Evolutionary conservation across 495 filamentous ascomycete genomes (phyloP), one percentile per base, ranked within the genome.

Genomic region (Usnea hakonensis): DNA sequence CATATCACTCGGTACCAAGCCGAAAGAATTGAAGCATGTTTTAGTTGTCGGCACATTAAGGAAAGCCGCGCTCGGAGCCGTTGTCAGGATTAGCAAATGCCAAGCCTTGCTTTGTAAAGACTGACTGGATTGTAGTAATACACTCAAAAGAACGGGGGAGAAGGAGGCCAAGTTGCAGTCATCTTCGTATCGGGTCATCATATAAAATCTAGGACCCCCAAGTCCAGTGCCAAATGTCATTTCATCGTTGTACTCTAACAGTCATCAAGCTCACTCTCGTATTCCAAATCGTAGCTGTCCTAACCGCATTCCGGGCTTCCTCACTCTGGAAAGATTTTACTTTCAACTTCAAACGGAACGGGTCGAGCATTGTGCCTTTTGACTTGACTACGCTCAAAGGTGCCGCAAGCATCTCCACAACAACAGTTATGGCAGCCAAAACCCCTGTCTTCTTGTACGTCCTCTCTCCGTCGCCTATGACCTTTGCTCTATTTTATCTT

Each of bases 401-500:
- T 61, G 33, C 26, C 32, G 19, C 2, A 13, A 21, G 44, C 37
- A 28, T 11, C 23, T 8, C 32, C 33, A 11, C 33, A 16, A 40
- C 16, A 30, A 14, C 4, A 62, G 13, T 21, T 8, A 17, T 26
- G 54, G 58, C 69, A 69, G 61, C 36, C 59, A 71, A 75, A 61
- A 81, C 85, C 10, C 90, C 90, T 0, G 79, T 91, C 48, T 94
- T 92, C 67, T 93, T 92, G 63, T 65, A 33, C 23, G 58, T 61
- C 16, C 1, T 14, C 10, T 28, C 33, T 37, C n/a, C 6, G 9
- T 28, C n/a, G 30, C 37, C 6, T 38, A 17, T 41, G 0, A 10
- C 41, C 0, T 30, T 0, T 14, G 23, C n/a, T 53, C 17, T 8
- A 37, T 21, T 4, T 10, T 13, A 13, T 53, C 37, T 41, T 11